phyloP scores from a whole-genome alignment of 2,329 filamentous ascomycete species.

The Venturia nashicola region DNA sequence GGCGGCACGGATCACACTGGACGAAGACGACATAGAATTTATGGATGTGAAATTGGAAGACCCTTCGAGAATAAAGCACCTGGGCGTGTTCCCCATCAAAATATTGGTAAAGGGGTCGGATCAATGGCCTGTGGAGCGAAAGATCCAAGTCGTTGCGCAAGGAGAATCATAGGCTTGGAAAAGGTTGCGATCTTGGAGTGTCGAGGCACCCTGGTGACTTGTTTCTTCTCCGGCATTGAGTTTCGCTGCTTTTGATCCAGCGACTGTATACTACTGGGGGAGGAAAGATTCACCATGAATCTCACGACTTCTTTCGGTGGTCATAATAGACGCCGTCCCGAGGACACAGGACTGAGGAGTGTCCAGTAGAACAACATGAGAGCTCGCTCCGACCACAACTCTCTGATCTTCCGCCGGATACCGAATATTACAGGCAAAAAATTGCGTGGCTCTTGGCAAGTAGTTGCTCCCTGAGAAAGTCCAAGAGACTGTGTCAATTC shows the following conservation, averaged over 20 bases:
- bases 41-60: slow-evolving; percentile 26
- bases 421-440: too few species aligned
- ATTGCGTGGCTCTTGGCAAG: too few species aligned
- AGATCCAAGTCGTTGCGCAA: slow-evolving; percentile 27
- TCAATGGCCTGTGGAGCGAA: slow-evolving; percentile 25
- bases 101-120: slow-evolving; percentile 37
- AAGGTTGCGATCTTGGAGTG: background rate
- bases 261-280: background rate
- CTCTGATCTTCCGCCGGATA: too few species aligned
- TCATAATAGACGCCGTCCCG: background rate
- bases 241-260: background rate
- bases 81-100: slow-evolving; percentile 41
- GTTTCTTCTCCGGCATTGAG: background rate
- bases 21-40: slow-evolving; percentile 39
- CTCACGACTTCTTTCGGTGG: background rate
- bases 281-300: background rate
- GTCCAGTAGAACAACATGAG: background rate
- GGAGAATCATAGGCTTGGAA: slow-evolving; percentile 16
- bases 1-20: slow-evolving; percentile 36
- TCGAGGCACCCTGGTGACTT: background rate
- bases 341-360: background rate
- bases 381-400: background rate
- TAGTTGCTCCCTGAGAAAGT: background rate
- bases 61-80: slow-evolving; percentile 35
- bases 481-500: background rate